These are phyloP conservation scores for Platismatia glauca DNA, from an alignment of 495 filamentous ascomycete genomes.

Conservation along the genomic window DNA sequence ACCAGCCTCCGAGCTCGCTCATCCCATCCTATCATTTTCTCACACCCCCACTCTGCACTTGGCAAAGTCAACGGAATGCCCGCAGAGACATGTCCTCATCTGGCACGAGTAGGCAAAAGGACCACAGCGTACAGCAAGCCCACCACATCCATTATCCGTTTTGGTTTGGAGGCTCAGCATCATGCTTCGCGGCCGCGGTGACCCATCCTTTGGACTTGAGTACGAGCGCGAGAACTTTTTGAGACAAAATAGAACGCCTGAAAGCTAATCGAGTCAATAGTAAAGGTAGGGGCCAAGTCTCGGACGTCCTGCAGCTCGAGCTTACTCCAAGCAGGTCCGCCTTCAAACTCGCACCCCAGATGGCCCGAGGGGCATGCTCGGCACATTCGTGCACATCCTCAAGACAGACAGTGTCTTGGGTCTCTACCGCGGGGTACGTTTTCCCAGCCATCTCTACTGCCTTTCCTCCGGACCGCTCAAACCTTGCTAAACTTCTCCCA, in stretches of 20 bases:
- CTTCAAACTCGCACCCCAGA: slow-evolving; percentile 61
- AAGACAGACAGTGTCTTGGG: slow-evolving; percentile 26
- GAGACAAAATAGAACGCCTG: neutral
- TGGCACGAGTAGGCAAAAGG: slow-evolving; percentile 9
- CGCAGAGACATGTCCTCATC: slow-evolving; percentile 20
- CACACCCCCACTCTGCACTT: neutral
- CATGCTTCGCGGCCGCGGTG: slow-evolving; percentile 36
- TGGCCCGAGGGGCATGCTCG: slow-evolving; percentile 29
- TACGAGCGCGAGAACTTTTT: slow-evolving; percentile 17
- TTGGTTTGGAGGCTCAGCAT: slow-evolving; percentile 39
- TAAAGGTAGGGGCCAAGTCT: slow-evolving; percentile 16
- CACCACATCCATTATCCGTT: slow-evolving; percentile 31
- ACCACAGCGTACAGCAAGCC: neutral
- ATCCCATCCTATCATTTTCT: neutral
- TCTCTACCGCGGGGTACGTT: slow-evolving; percentile 33
- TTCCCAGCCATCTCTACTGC: neutral
- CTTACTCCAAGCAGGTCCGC: slow-evolving; percentile 28
- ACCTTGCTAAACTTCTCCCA: slow-evolving; percentile 23
- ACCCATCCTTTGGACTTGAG: slow-evolving; percentile 38
- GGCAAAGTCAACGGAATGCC: slow-evolving; percentile 18
- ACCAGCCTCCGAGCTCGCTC: neutral
- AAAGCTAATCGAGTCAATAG: slow-evolving; percentile 18
- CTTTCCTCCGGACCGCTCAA: neutral
- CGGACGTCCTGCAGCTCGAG: neutral
- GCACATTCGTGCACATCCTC: slow-evolving; percentile 30